Evolutionary conservation across 176 grass and related monocot species (phyloP).

Genomic region (Poa annua): DNA sequence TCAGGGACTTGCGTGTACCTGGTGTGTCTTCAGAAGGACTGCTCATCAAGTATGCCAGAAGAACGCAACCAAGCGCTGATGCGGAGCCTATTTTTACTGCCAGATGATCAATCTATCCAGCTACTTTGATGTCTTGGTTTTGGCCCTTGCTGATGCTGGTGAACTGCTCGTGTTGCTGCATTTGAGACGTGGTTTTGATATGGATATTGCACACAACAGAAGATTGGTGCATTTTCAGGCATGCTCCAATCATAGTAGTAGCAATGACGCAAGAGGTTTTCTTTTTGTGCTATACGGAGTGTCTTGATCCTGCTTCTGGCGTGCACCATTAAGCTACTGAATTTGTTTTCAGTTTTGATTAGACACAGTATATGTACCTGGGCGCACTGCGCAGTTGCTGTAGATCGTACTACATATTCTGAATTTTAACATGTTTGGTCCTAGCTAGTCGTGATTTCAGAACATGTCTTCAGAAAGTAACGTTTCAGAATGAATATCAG

Average conservation of each 20-base stretch:
- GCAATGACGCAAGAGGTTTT: not conserved
- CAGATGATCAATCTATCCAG: conserved; percentile 51
- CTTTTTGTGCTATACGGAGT: not conserved
- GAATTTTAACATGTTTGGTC: not conserved
- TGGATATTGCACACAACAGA: not conserved
- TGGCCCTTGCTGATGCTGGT: not conserved
- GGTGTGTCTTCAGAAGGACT: conserved; percentile 84
- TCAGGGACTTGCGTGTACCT: conserved; percentile 72
- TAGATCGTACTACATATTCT: not conserved
- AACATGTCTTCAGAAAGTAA: too few relatives aligned
- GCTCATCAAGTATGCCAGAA: conserved; percentile 94
- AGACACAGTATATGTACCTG: not conserved
- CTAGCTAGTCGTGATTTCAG: too few relatives aligned
- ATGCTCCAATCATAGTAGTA: not conserved
- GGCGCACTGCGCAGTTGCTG: not conserved
- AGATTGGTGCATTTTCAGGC: not conserved
- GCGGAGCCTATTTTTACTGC: conserved; percentile 79
- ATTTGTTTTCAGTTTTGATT: not conserved
- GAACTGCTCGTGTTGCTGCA: not conserved
- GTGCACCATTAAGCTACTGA: not conserved
- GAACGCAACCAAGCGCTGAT: conserved; percentile 73
- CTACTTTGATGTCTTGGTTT: not conserved
- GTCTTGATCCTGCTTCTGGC: not conserved
- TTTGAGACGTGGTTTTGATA: conserved; percentile 21
- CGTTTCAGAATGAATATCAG: too few relatives aligned